Base-by-base conservation (phyloP, 2,329 filamentous ascomycete genomes). In the Lecanoromycetidae sp. region DNA sequence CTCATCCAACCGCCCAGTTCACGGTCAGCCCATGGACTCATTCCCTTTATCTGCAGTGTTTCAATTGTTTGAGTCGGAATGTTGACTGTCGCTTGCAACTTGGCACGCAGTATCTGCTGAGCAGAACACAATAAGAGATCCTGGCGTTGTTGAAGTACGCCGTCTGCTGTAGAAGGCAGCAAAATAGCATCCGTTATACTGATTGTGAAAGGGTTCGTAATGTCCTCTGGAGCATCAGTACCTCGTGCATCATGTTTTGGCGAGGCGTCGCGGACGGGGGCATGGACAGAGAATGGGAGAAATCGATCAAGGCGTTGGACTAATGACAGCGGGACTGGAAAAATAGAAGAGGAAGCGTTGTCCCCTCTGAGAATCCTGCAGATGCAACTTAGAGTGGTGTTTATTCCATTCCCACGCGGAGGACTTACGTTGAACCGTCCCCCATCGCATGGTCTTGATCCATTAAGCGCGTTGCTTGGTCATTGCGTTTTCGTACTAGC, bases 31-130 rank as follows among this genome's bases (percentile, higher is more conserved):
- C 47, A 49, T 27, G 20, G n/a, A 43, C 17, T 68, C 57, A 5
- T 59, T 57, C 22, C 62, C 65, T 10, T 54, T 57, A 61, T 37
- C 63, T 52, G 4, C 61, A 66, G 15, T 55, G 51, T n/a, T 66
- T 41, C 6, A 55, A 57, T 45, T 64, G 62, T 25, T 55, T 59
- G 41, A 17, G 26, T 23, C 10, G 27, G n/a, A 15, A 39, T 13
- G 19, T 46, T 38, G 7, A 33, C 13, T 9, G 36, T 40, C 20
- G 40, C n/a, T 39, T 34, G 44, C n/a, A 46, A 9, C 12, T 39
- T 33, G 17, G 26, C 36, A 32, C 6, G 29, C 9, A 46, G 36
- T 20, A 27, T 9, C 2, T 40, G 27, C n/a, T 34, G 26, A 5
- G 35, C 10, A 4, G 27, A 33, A 9, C 27, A 27, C n/a, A 46